A percentile compares a stretch with the other conserved stretches of the same genome.
phyloP scores from a whole-genome alignment of 2,329 filamentous ascomycete genomes.

The Aaosphaeria arxii region DNA sequence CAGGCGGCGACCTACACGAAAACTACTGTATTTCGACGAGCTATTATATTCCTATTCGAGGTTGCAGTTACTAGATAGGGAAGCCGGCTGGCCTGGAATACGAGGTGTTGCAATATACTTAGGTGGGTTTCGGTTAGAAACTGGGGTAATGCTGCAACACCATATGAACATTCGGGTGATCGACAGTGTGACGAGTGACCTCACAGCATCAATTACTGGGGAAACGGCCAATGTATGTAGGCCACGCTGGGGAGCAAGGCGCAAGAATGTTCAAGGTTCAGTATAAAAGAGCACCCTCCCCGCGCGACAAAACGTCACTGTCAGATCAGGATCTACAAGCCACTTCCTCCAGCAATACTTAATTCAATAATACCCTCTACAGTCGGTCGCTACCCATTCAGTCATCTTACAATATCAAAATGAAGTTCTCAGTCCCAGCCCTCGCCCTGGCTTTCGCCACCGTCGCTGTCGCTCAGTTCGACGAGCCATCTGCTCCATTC shows the following conservation, averaged over 20 bases:
- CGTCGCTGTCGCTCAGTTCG: slow-evolving; percentile 29
- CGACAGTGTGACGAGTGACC: slow-evolving; percentile 9
- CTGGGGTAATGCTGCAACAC: not conserved
- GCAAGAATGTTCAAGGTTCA: not conserved
- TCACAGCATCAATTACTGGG: slow-evolving; percentile 3
- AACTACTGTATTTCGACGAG: slow-evolving; percentile 12
- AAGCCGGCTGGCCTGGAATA: not conserved
- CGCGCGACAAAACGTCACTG: no score
- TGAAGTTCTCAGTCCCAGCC: slow-evolving; percentile 16
- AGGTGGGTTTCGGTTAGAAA: not conserved
- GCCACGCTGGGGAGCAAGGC: not conserved
- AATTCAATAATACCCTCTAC: slow-evolving; percentile 6
- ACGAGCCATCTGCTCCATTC: slow-evolving; percentile 44
- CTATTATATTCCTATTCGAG: slow-evolving; percentile 13
- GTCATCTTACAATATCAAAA: slow-evolving; percentile 4
- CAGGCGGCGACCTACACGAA: slow-evolving; percentile 5
- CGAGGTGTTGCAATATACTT: slow-evolving; percentile 4
- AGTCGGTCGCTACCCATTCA: slow-evolving; percentile 5
- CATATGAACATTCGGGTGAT: slow-evolving; percentile 8
- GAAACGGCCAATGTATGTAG: slow-evolving; percentile 6
- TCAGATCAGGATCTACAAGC: no score
- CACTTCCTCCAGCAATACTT: no score
- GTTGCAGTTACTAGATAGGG: slow-evolving; percentile 1
- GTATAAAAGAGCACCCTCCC: no score
- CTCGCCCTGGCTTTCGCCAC: slow-evolving; percentile 20